A percentile compares a stretch with the other conserved stretches of the same genome.
These are phyloP conservation scores for Phytophthora cactorum DNA, from an alignment of 352 stramenopile genomes.

Conservation along the genomic window DNA sequence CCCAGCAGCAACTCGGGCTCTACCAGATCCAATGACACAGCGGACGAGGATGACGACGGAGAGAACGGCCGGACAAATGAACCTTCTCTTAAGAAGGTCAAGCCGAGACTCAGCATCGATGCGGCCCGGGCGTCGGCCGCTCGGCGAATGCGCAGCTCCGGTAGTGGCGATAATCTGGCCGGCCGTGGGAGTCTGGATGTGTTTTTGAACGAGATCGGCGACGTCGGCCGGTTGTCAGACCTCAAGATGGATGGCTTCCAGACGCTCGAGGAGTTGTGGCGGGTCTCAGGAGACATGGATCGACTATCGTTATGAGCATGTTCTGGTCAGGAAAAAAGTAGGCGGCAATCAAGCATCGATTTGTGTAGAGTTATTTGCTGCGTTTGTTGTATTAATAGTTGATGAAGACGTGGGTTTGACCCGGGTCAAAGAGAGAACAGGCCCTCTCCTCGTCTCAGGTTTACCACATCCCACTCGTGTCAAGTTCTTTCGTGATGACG, in stretches of 20 bases:
- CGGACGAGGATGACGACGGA: constrained; percentile 50
- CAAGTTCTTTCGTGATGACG: constrained; percentile 29
- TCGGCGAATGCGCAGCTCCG: constrained; percentile 70
- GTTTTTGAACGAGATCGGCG: constrained; percentile 83
- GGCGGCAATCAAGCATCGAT: constrained; percentile 22
- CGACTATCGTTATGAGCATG: constrained; percentile 73
- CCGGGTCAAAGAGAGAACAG: neutral
- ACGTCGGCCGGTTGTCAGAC: constrained; percentile 81
- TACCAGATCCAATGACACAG: constrained; percentile 49
- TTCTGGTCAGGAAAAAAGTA: constrained; percentile 24
- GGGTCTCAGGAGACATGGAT: constrained; percentile 87
- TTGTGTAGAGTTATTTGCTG: constrained; percentile 23
- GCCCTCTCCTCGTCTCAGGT: constrained; percentile 11
- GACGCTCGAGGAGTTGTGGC: constrained; percentile 82
- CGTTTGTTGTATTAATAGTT: neutral
- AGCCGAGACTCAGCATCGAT: constrained; percentile 78
- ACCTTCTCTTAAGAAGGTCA: constrained; percentile 79
- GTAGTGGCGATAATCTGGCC: constrained; percentile 51
- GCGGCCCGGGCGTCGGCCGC: constrained; percentile 73
- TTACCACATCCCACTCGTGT: constrained; percentile 31
- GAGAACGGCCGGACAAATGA: constrained; percentile 42
- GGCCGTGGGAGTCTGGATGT: constrained; percentile 71
- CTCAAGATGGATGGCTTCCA: constrained; percentile 90
- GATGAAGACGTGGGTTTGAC: neutral
- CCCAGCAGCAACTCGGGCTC: constrained; percentile 28